phyloP scores from a whole-genome alignment of 2,329 filamentous ascomycete species.

The Aspergillus arachidicola region DNA sequence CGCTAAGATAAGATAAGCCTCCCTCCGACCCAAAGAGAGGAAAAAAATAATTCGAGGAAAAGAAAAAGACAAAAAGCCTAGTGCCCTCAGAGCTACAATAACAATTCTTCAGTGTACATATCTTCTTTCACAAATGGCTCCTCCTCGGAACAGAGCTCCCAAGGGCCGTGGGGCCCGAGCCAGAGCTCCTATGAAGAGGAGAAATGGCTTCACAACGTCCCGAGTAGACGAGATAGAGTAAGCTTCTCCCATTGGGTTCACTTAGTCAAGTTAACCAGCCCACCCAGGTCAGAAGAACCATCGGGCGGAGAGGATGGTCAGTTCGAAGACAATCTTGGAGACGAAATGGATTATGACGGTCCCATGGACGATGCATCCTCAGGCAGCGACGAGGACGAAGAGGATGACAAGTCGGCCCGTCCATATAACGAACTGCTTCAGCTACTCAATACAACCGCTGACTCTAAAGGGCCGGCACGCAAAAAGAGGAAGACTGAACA shows the following conservation, averaged over 20 bases:
- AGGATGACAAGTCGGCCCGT: conserved; percentile 41
- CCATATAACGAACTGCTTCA: conserved; percentile 62
- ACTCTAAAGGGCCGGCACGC: conserved; percentile 47
- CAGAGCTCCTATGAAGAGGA: conserved; percentile 29
- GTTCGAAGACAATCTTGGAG: conserved; percentile 49
- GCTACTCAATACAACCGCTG: conserved; percentile 50
- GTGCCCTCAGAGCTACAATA: not conserved
- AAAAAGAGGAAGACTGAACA: conserved; percentile 58
- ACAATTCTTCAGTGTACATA: not conserved
- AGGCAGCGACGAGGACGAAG: conserved; percentile 48
- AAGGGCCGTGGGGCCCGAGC: conserved; percentile 35
- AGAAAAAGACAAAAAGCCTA: not conserved
- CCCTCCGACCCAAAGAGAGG: not conserved
- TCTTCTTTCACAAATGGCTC: conserved; percentile 27
- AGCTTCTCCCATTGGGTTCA: conserved; percentile 17
- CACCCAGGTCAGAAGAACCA: conserved; percentile 31
- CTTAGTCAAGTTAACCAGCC: conserved; percentile 12
- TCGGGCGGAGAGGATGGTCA: conserved; percentile 29
- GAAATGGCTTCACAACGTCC: conserved; percentile 39
- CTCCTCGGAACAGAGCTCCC: conserved; percentile 29
- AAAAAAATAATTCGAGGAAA: conserved; percentile 14
- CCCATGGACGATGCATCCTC: conserved; percentile 38
- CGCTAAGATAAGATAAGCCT: conserved; percentile 52
- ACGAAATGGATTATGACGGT: conserved; percentile 43
- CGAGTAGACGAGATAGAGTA: conserved; percentile 43